phyloP scores from a whole-genome alignment of 129 eudicot genomes.

The Pittosporum tobira region DNA sequence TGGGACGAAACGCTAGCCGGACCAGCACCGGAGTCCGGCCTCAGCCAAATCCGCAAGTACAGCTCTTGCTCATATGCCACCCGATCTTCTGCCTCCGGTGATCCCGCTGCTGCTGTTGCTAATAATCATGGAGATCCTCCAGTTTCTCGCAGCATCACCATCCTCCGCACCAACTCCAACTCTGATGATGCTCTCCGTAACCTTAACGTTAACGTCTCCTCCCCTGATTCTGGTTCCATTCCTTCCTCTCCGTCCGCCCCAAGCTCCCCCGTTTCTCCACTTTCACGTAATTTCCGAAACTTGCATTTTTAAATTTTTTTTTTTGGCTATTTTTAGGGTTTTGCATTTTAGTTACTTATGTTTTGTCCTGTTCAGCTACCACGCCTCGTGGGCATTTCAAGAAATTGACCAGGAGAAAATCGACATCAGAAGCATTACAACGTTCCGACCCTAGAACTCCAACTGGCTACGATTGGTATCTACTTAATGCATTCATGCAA shows the following conservation, averaged over 20 bases:
- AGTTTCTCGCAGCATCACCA: constrained; percentile 49
- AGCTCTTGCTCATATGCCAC: constrained; percentile 30
- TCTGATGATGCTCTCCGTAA: constrained; percentile 1
- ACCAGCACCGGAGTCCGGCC: constrained; percentile 49
- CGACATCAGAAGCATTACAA: constrained; percentile 18
- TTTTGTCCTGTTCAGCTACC: constrained; percentile 18
- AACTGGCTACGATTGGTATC: constrained; percentile 54
- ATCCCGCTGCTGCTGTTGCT: not conserved
- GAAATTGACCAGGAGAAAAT: constrained; percentile 47
- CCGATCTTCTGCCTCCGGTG: constrained; percentile 10
- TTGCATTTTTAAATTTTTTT: not conserved
- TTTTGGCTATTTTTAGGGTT: constrained; percentile 1
- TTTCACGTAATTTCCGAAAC: constrained; percentile 33
- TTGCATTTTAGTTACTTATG: not conserved
- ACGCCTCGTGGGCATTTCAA: constrained; percentile 36
- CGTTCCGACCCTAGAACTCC: constrained; percentile 34
- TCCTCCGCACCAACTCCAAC: constrained; percentile 25
- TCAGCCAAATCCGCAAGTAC: constrained; percentile 49
- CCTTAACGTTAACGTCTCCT: constrained; percentile 11
- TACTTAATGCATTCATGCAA: not conserved
- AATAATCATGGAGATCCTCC: constrained; percentile 9
- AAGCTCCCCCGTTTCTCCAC: constrained; percentile 46
- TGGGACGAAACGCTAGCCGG: constrained; percentile 87
- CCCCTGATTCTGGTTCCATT: constrained; percentile 29
- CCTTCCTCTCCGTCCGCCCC: constrained; percentile 57